Conservation (phyloP, 805 yeast species). For the Saccharomycopsis javanensis region DNA sequence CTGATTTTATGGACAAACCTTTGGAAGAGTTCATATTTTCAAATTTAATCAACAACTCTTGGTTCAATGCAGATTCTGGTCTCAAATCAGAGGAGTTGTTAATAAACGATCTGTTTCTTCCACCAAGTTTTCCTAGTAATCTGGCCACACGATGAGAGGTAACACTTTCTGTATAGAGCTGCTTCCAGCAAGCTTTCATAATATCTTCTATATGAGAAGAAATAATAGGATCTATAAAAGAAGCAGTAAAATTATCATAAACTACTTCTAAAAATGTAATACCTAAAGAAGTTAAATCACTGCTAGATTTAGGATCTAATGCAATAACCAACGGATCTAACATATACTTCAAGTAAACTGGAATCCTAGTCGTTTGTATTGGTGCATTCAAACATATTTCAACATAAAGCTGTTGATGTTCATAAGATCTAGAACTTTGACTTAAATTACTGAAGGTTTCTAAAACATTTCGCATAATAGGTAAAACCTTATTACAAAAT, state of each 20-base stretch:
- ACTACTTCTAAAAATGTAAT: conserved; percentile 87
- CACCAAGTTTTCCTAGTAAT: conserved; percentile 91
- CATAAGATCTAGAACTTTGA: conserved; percentile 72
- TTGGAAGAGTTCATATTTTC: conserved; percentile 56
- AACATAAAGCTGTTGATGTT: conserved; percentile 87
- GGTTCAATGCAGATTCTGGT: conserved; percentile 41
- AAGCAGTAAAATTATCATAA: conserved; percentile 91
- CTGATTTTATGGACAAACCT: conserved; percentile 75
- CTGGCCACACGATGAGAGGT: conserved; percentile 82
- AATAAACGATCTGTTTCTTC: conserved; percentile 81
- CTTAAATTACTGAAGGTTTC: conserved; percentile 80
- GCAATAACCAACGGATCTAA: conserved; percentile 91
- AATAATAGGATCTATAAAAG: conserved; percentile 91
- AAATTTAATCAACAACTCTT: conserved; percentile 57
- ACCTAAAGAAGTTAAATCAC: conserved; percentile 89
- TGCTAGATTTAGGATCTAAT: conserved; percentile 57
- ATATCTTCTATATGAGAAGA: conserved; percentile 94
- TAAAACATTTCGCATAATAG: conserved; percentile 73
- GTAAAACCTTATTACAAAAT: conserved; percentile 78
- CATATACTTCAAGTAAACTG: conserved; percentile 79
- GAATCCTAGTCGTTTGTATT: conserved; percentile 81
- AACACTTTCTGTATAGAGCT: conserved; percentile 45
- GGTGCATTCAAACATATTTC: conserved; percentile 95
- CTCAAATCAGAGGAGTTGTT: conserved; percentile 61
- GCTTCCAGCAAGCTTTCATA: conserved; percentile 86